phyloP scores from a whole-genome alignment of 306 rosid species.

The Prunus dulcis region DNA sequence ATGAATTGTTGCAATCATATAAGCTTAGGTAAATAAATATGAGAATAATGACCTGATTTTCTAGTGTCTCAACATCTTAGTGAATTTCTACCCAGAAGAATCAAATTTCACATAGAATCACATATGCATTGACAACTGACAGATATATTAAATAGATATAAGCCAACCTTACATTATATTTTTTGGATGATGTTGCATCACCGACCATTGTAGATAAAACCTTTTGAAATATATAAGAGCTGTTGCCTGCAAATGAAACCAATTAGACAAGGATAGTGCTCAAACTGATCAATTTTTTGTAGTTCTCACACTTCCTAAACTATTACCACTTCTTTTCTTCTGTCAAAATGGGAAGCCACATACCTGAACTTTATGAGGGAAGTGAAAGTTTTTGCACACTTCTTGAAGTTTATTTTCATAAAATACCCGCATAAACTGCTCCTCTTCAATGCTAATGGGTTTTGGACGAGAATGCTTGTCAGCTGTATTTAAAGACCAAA shows the following conservation, averaged over 20 bases:
- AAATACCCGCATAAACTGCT: constrained; percentile 52
- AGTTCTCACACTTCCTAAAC: neutral
- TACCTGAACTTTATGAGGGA: constrained; percentile 98
- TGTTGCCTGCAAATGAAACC: constrained; percentile 65
- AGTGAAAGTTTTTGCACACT: constrained; percentile 74
- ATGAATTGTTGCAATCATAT: neutral
- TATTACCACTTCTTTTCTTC: neutral
- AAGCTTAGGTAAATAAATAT: neutral
- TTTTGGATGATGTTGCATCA: constrained; percentile 96
- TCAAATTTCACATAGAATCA: constrained; percentile 7
- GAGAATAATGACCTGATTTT: neutral
- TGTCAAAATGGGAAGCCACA: constrained; percentile 15
- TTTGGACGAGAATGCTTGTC: constrained; percentile 78
- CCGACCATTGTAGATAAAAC: constrained; percentile 88
- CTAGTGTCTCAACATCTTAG: neutral
- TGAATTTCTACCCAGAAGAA: constrained; percentile 1
- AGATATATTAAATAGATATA: neutral
- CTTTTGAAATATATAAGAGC: constrained; percentile 94
- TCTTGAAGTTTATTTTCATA: constrained; percentile 60
- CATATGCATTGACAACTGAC: constrained; percentile 4
- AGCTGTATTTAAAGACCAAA: constrained; percentile 36
- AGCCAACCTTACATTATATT: constrained; percentile 70
- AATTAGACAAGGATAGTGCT: constrained; percentile 15
- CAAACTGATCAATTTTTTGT: neutral
- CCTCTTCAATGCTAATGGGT: constrained; percentile 61